Evolutionary conservation across 2,329 filamentous ascomycete genomes (phyloP).

Genomic region (Fusarium nanum): DNA sequence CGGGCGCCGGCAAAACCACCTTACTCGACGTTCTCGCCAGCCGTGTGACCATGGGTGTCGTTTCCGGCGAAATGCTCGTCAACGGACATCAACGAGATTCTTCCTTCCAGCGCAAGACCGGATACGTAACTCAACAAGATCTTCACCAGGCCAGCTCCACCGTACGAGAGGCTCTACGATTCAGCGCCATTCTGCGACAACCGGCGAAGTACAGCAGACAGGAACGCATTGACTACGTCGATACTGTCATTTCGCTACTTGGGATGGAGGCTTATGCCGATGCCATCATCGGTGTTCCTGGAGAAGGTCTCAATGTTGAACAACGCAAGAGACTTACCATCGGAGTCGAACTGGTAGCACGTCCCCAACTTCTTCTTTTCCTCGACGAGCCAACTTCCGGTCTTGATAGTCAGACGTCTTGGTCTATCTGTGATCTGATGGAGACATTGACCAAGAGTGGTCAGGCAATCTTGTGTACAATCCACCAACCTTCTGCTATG

Average conservation of each 20-base stretch:
- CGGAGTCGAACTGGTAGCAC: conserved; percentile 65
- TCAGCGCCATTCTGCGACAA: conserved; percentile 84
- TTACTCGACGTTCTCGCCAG: conserved; percentile 84
- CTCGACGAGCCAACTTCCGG: conserved; percentile 69
- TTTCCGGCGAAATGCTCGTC: conserved; percentile 79
- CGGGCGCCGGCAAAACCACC: conserved; percentile 88
- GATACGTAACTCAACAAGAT: conserved; percentile 92
- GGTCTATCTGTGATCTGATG: conserved; percentile 68
- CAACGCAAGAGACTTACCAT: conserved; percentile 70
- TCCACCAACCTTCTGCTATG: conserved; percentile 44
- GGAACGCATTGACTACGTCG: conserved; percentile 84
- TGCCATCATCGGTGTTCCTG: conserved; percentile 69
- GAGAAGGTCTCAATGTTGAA: conserved; percentile 68
- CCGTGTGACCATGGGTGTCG: conserved; percentile 86
- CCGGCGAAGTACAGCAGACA: conserved; percentile 71
- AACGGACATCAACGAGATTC: conserved; percentile 72
- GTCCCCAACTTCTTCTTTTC: conserved; percentile 67
- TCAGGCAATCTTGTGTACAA: conserved; percentile 56
- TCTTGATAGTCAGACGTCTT: conserved; percentile 70
- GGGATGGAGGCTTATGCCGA: conserved; percentile 72
- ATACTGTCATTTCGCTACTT: conserved; percentile 74
- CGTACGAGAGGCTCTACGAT: conserved; percentile 83
- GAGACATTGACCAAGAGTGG: conserved; percentile 65
- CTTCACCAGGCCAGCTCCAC: conserved; percentile 82
- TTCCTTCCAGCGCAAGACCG: conserved; percentile 87